Evolutionary conservation across 2,329 filamentous ascomycete species (phyloP), one percentile per base, ranked within the genome.

Genomic region (Aspergillus terreus): DNA sequence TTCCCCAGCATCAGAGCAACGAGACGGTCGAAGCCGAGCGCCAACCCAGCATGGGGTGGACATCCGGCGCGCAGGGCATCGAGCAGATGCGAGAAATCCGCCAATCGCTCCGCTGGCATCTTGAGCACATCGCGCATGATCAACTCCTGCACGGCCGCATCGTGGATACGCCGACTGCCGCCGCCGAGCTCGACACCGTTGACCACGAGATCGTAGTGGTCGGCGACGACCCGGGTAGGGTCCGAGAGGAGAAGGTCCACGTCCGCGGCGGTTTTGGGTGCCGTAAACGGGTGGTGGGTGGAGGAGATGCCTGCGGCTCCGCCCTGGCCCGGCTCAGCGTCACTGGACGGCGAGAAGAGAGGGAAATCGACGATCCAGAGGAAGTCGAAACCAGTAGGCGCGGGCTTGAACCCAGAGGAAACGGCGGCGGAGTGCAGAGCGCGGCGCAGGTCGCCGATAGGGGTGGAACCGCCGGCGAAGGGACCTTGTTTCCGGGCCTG

Each of bases 251-350:
- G 82, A 0, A 90, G 72, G 36, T 90, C 85, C 14, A 95, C 81
- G 65, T 97, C 92, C 4, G 76, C 74, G 0, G 79, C 70, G 0
- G 83, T 83, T 33, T 88, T 83, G 0, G 94, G 94, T 0, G 94
- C 89, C 0, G 94, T 99, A 72, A 99, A 99, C 0, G 94, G 94
- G 68, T 99, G 94, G 65, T 99, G 94, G 0, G 92, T 96, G 1
- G 92, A 86, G 9, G 86, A 84, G 62, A 97, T 84, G 4, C 92
- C 91, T 0, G 91, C 84, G 1, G 78, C 71, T 15, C 91, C 91
- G 48, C 89, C 90, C 72, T 97, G 92, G 2, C 90, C 90, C 0
- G 88, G 88, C 44, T 88, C 76, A 11, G 80, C 76, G 47, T 80
- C 83, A 47, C 80, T 81, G 9, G 74, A 74, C 0, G 86, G 89